Evolutionary conservation across 345 rosid species (phyloP), one percentile per base, ranked within the genome.

Genomic region (Cardamine occulta): DNA sequence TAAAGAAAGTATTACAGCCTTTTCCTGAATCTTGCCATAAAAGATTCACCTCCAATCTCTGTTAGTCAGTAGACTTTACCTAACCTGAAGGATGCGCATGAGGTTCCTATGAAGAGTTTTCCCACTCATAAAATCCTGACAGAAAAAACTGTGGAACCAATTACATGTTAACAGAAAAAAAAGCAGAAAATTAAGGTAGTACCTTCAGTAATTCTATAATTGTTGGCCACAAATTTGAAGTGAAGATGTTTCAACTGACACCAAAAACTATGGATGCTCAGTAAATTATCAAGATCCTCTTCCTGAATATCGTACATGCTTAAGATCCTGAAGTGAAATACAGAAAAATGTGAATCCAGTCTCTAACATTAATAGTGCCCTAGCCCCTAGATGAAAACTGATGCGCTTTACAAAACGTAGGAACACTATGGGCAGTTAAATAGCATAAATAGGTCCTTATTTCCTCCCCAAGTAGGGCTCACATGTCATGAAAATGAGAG

Each of bases 401-500:
- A 29, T 15, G 60, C 65, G 53, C 6, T 32, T 53, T 42, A 26
- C 17, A 26, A 52, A 39, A 35, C 9, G 28, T 28, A 72, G 17
- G 44, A 17, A 64, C 52, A 35, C 13, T 35, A 29, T 47, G 53
- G 19, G 73, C 42, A 35, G 29, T 56, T 57, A 9, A 44, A 44
- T 3, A n/a, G 52, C 29, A 48, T 17, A 42, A 63, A 19, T 29
- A 62, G 40, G 40, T 35, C 23, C 53, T 61, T 39, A n/a, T n/a
- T 61, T 52, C 48, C 32, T 44, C 48, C 14, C 7, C 3, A 77
- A 64, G 21, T 24, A 63, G 23, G 51, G 68, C 92, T 82, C 76
- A 94, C 98, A 86, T 84, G 76, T n/a, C n/a, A n/a, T 91, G 96
- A 88, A 91, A 94, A 85, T 94, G 96, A n/a, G n/a, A n/a, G n/a